Conservation (phyloP, 2,329 filamentous ascomycete genomes). For the Fusarium sp. region DNA sequence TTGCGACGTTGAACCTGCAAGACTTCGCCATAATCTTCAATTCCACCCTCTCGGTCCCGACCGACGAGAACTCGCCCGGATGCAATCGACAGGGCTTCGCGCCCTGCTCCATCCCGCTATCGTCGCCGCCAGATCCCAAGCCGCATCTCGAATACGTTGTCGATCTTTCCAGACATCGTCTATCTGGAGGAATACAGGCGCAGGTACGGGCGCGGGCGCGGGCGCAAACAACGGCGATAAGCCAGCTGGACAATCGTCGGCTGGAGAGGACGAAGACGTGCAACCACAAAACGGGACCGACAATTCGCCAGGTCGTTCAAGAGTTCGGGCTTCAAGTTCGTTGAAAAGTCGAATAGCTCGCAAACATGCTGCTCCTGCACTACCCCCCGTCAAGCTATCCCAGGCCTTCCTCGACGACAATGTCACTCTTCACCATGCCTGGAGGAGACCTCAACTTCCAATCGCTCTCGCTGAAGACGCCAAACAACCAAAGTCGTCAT, state of each 20-base stretch:
- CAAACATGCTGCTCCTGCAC: conserved; percentile 50
- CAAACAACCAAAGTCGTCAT: conserved; percentile 47
- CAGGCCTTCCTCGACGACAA: conserved; percentile 66
- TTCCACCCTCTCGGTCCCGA: conserved; percentile 2
- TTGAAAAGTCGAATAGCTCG: conserved; percentile 49
- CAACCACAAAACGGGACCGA: conserved; percentile 47
- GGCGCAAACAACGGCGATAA: conserved; percentile 43
- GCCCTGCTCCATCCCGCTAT: conserved; percentile 45
- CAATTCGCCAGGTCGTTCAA: conserved; percentile 42
- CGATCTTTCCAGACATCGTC: conserved; percentile 40
- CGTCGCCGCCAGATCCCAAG: conserved; percentile 40
- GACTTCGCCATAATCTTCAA: conserved; percentile 2
- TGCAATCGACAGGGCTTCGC: conserved; percentile 47
- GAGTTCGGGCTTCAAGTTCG: conserved; percentile 40
- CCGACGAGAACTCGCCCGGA: conserved; percentile 44
- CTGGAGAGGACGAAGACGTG: conserved; percentile 43
- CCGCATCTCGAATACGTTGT: conserved; percentile 31
- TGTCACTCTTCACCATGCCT: conserved; percentile 51
- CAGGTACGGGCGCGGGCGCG: conserved; percentile 19
- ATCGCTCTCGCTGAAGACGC: conserved; percentile 48
- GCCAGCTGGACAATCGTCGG: conserved; percentile 42
- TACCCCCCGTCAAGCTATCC: conserved; percentile 67
- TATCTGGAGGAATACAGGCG: conserved; percentile 32
- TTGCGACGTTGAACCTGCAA: conserved; percentile 4
- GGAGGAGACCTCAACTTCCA: conserved; percentile 46